Evolutionary conservation across 495 filamentous ascomycete genomes (phyloP), one percentile per base, ranked within the genome.

Genomic region (Penicillium samsonianum): DNA sequence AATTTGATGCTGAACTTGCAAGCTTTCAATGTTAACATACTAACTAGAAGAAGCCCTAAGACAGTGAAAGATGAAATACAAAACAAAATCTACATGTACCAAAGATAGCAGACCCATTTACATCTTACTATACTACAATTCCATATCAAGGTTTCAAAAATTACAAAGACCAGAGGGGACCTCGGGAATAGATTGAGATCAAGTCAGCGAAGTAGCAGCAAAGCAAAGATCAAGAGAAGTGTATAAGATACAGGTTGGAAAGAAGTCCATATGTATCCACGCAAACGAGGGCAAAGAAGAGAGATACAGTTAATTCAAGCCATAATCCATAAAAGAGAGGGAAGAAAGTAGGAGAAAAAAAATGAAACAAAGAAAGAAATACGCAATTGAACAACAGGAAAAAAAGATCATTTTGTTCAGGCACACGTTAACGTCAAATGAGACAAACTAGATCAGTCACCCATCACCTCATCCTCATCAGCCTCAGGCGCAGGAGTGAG

Each of bases 381-480:
- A 50, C 5, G 14, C 33, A 57, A 45, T 30, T 54, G 38, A 37
- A 51, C 26, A 33, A 17, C 16, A 19, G 44, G 4, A 6, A 20
- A 48, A 31, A 23, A 22, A 22, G n/a, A 40, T 33, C 10, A 42
- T 57, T 57, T 50, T 43, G 25, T 42, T 26, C 44, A 57, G 26
- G 12, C 54, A 50, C 45, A 57, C 23, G 43, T 41, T 33, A 51
- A 37, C 8, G 31, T 45, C 43, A 53, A 8, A 44, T 17, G 19
- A 22, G 9, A 50, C 37, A 23, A 20, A 19, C 23, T 41, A 14
- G 16, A 46, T 68, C 58, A 90, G 72, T 91, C 88, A 30, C 88
- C 87, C 75, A 91, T 82, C 14, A 91, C 74, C 59, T 87, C 80
- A 65, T 85, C 85, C 55, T 88, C 86, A 53, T 84, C 85, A 26